Conservation (phyloP, 805 yeast species). For the Saccharomycopsis vini region DNA sequence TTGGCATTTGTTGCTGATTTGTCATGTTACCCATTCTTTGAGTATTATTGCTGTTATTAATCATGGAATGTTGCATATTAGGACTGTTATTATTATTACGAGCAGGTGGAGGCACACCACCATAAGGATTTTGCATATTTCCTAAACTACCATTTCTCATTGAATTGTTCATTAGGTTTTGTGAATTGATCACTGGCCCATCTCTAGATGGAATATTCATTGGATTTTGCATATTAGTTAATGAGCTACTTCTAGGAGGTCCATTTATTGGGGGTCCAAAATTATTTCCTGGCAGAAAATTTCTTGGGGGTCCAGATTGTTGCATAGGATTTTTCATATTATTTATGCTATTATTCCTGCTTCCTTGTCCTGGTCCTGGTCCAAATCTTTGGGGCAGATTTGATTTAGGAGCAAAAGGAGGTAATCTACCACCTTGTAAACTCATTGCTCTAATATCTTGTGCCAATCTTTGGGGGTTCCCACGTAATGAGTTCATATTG, state of each 20-base stretch:
- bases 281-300: not conserved
- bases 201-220: conserved; percentile 3
- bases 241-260: not conserved
- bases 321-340: conserved; percentile 11
- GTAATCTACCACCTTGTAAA: conserved; percentile 21
- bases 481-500: conserved; percentile 10
- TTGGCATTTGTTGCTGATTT: conserved; percentile 7
- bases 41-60: too few species aligned
- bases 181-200: conserved; percentile 6
- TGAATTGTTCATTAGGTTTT: too few species aligned
- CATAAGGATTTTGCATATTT: conserved; percentile 14
- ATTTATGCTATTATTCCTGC: conserved; percentile 4
- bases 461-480: not conserved
- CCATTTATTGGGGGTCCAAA: conserved; percentile 6
- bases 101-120: conserved; percentile 6
- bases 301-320: conserved; percentile 7
- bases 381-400: conserved; percentile 19
- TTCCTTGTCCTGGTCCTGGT: conserved; percentile 1
- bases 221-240: conserved; percentile 11
- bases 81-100: too few species aligned
- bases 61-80: too few species aligned
- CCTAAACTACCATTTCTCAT: conserved; percentile 12
- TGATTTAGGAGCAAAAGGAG: conserved; percentile 20
- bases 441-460: conserved; percentile 27
- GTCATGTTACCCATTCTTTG: conserved; percentile 5